Evolutionary conservation across 768 basidiomycete genomes (phyloP).

Genomic region (Auricularia cornea): DNA sequence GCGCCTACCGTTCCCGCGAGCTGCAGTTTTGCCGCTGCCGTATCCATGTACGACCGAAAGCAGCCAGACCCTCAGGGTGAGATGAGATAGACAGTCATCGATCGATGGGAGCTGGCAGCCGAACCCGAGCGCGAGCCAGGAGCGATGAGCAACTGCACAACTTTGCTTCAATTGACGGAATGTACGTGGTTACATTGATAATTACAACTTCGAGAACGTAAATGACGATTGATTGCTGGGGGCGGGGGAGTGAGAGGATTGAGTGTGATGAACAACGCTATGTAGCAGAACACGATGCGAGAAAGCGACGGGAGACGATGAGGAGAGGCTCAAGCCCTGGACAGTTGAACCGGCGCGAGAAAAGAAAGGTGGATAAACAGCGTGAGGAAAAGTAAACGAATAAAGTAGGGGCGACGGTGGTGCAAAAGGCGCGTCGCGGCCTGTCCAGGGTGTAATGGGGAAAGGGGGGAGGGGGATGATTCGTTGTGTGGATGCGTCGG

Average conservation of each 20-base stretch:
- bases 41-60: background rate
- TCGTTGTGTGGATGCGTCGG: background rate
- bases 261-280: background rate
- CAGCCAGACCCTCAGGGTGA: background rate
- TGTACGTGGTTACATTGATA: background rate
- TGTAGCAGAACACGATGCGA: background rate
- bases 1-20: background rate
- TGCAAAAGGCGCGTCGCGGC: background rate
- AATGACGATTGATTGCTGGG: background rate
- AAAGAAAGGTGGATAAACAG: conserved; percentile 1
- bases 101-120: no score
- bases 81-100: background rate
- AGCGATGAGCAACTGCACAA: background rate
- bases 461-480: background rate
- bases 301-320: background rate
- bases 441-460: background rate
- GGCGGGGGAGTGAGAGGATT: background rate
- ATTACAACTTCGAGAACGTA: background rate
- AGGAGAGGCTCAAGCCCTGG: background rate
- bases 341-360: background rate
- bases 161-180: background rate
- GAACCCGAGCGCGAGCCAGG: no score
- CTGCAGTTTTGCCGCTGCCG: background rate
- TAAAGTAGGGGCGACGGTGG: background rate
- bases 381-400: background rate